phyloP scores from a whole-genome alignment of 371 early-diverging fungal genomes.

The Mortierella sp. region DNA sequence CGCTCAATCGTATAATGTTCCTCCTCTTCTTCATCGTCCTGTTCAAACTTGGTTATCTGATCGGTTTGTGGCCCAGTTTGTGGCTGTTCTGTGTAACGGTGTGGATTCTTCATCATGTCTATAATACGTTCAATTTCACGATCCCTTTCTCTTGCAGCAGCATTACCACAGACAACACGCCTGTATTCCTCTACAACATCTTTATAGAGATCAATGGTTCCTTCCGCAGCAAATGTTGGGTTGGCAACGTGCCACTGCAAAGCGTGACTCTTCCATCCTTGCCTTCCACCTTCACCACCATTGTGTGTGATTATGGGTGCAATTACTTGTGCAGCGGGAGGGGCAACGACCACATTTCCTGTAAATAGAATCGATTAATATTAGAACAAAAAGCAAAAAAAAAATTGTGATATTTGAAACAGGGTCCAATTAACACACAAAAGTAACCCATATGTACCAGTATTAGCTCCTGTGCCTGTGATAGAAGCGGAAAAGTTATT shows the following conservation, averaged over 20 bases:
- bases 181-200: slow-evolving; percentile 51
- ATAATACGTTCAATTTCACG: slow-evolving; percentile 35
- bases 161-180: slow-evolving; percentile 42
- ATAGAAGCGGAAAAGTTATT: slow-evolving; percentile 14
- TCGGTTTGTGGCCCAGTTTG: background rate
- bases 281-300: slow-evolving; percentile 44
- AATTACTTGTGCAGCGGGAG: slow-evolving; percentile 33
- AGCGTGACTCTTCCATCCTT: slow-evolving; percentile 50
- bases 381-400: background rate
- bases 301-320: slow-evolving; percentile 24
- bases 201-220: slow-evolving; percentile 45
- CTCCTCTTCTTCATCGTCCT: slow-evolving; percentile 9
- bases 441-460: slow-evolving; percentile 14
- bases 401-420: background rate
- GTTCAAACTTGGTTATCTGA: background rate
- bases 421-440: background rate
- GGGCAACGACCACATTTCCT: slow-evolving; percentile 40
- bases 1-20: slow-evolving; percentile 18
- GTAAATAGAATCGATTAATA: background rate
- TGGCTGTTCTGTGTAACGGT: slow-evolving; percentile 13
- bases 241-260: slow-evolving; percentile 56
- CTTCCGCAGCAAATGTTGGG: slow-evolving; percentile 54
- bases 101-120: slow-evolving; percentile 38
- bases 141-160: slow-evolving; percentile 27
- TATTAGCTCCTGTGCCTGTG: slow-evolving; percentile 25